Evolutionary conservation across 805 yeast genomes (phyloP).

Genomic region (Yueomyces sp.): DNA sequence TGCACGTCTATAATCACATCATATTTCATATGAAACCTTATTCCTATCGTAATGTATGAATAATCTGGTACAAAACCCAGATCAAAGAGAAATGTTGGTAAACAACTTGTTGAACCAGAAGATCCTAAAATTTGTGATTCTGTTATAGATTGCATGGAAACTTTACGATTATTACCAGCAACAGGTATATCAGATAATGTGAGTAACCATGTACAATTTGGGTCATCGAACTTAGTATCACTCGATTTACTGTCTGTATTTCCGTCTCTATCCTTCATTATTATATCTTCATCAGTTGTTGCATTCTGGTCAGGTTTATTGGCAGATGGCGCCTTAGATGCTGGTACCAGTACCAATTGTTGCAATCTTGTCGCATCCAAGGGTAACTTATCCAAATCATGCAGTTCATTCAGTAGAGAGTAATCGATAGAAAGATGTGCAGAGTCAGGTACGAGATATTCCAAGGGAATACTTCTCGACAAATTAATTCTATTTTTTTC

Average conservation of each 20-base stretch:
- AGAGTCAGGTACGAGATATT: neutral
- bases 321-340: neutral
- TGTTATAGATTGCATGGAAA: conserved; percentile 51
- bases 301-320: neutral
- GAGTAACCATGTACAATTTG: conserved; percentile 36
- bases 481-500: conserved; percentile 21
- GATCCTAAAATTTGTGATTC: conserved; percentile 30
- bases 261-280: neutral
- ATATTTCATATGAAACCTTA: conserved; percentile 15
- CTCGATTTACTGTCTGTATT: conserved; percentile 1
- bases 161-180: conserved; percentile 50
- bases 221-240: neutral
- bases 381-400: conserved; percentile 6
- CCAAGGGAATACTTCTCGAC: conserved; percentile 13
- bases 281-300: neutral
- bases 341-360: neutral
- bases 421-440: conserved; percentile 5
- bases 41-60: conserved; percentile 17
- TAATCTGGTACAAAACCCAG: conserved; percentile 59
- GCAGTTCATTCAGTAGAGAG: conserved; percentile 7
- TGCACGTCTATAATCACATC: conserved; percentile 18
- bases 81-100: conserved; percentile 34
- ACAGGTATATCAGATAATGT: conserved; percentile 63
- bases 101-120: conserved; percentile 21
- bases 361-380: conserved; percentile 2